Percentiles rank a stretch among this genome's conserved stretches.
These are phyloP conservation scores for Coemansia sp. DNA, from an alignment of 192 early-diverging fungal species.

Conservation along the genomic window DNA sequence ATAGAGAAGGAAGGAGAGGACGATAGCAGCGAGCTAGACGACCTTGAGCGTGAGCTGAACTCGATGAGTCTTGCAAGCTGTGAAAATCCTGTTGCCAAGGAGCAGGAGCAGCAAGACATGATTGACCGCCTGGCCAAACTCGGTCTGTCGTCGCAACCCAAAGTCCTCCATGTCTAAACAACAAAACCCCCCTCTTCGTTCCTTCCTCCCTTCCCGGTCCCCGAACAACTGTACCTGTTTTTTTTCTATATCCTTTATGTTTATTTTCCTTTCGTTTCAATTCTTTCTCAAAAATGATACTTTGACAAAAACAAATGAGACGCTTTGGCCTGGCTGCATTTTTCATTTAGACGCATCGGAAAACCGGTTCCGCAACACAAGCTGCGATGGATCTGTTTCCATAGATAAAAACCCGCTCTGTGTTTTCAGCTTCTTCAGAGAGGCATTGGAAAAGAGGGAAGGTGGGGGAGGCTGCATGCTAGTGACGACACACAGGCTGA, in stretches of 20 bases:
- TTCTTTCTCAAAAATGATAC: neutral
- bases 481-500: neutral
- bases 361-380: too few species aligned
- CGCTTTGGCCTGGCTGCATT: neutral
- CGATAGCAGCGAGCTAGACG: constrained; percentile 31
- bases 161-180: neutral
- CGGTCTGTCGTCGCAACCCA: constrained; percentile 25
- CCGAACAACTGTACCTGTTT: neutral
- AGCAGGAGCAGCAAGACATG: constrained; percentile 30
- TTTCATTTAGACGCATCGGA: neutral
- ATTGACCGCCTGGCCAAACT: constrained; percentile 41
- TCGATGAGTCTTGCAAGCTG: constrained; percentile 29
- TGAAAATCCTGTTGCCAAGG: constrained; percentile 10
- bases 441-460: too few species aligned
- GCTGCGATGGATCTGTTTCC: too few species aligned
- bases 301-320: too few species aligned
- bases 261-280: neutral
- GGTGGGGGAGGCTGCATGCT: neutral
- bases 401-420: neutral
- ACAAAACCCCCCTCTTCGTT: neutral
- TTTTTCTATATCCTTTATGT: neutral
- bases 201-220: neutral
- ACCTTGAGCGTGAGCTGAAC: constrained; percentile 47
- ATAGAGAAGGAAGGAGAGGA: neutral
- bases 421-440: too few species aligned